phyloP scores from a whole-genome alignment of 257 asterid genomes.

The Euphrasia confusa region DNA sequence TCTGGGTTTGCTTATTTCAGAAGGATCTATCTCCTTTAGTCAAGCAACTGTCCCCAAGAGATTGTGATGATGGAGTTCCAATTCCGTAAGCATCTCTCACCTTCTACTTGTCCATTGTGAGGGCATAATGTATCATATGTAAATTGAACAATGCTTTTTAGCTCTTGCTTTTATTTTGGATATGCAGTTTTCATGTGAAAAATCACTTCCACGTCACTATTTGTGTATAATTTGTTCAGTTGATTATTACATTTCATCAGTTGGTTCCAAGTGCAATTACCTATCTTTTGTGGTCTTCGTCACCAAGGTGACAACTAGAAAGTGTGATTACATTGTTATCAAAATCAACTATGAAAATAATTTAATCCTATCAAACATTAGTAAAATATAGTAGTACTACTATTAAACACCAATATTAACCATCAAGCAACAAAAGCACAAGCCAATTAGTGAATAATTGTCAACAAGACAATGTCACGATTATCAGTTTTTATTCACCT shows the following conservation, averaged over 20 bases:
- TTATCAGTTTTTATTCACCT: background rate
- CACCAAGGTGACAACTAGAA: background rate
- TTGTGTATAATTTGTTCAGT: constrained; percentile 8
- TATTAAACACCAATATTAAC: background rate
- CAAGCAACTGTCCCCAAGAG: constrained; percentile 63
- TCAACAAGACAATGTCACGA: background rate
- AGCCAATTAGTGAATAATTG: background rate
- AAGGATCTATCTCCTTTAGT: constrained; percentile 87
- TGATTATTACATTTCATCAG: constrained; percentile 16
- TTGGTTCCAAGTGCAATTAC: constrained; percentile 7
- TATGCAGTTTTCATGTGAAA: constrained; percentile 18
- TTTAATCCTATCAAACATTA: background rate
- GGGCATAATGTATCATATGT: constrained; percentile 4
- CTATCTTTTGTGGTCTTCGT: constrained; percentile 1
- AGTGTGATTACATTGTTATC: background rate
- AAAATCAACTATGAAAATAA: background rate
- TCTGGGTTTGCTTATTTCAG: constrained; percentile 36
- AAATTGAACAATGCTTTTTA: constrained; percentile 8
- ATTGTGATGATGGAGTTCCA: constrained; percentile 38
- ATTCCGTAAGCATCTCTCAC: constrained; percentile 67
- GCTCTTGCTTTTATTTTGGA: constrained; percentile 4
- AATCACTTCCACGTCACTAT: constrained; percentile 5
- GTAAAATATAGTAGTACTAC: background rate
- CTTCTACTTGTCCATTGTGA: constrained; percentile 18
- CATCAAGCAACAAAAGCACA: background rate